A percentile compares a stretch with the other conserved stretches of the same genome.
Conservation (phyloP, 2,329 filamentous ascomycete genomes). For the Hymenoscyphus fraxineus region DNA sequence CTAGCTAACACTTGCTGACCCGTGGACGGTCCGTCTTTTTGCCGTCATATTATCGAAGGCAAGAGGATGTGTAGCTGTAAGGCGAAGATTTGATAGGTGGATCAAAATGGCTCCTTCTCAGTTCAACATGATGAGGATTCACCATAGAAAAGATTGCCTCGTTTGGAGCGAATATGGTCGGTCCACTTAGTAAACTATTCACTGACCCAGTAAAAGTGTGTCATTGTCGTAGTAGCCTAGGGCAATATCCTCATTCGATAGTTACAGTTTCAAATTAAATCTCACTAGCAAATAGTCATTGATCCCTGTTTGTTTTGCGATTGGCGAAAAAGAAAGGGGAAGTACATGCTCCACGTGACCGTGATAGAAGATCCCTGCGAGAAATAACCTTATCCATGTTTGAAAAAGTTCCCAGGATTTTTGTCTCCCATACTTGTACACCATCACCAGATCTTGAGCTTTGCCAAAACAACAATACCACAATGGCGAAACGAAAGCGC, state of each 20-base stretch:
- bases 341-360: background rate
- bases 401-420: background rate
- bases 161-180: background rate
- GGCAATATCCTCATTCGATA: no score
- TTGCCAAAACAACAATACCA: conserved; percentile 12
- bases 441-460: background rate
- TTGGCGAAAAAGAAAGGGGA: background rate
- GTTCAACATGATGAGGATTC: background rate
- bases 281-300: no score
- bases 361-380: background rate
- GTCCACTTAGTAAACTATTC: background rate
- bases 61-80: no score
- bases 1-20: no score
- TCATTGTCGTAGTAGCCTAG: no score
- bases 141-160: background rate
- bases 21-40: no score
- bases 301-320: background rate
- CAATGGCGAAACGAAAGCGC: conserved; percentile 36
- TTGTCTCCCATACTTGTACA: background rate
- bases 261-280: no score
- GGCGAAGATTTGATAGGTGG: no score
- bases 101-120: background rate
- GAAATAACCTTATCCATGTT: background rate
- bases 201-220: background rate
- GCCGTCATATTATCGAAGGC: no score